Evolutionary conservation across 2,329 filamentous ascomycete species (phyloP), one percentile per base, ranked within the genome.

Genomic region (Trichophyton rubrum): DNA sequence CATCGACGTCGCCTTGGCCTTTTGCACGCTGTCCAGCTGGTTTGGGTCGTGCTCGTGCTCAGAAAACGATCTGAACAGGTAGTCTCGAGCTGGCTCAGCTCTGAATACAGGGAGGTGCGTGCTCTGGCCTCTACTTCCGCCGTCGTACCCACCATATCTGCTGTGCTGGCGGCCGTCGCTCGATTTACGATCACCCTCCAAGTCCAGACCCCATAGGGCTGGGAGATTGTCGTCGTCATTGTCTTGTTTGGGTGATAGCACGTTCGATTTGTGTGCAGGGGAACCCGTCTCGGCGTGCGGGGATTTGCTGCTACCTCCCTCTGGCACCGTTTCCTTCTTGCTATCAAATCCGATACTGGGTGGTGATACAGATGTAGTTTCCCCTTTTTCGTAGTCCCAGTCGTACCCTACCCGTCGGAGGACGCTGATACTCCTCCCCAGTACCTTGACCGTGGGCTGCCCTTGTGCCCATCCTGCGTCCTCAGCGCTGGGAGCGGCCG

Each of bases 331-430:
- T 13, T 38, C 33, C 33, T 17, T 62, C 61, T 20, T 56, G 53
- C 13, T 60, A 30, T 11, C 8, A 41, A 17, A 22, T 24, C 35
- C 58, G 13, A 58, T 41, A 40, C 59, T 38, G 24, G 15, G 27
- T 17, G 40, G 33, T 13, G 33, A 38, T 38, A 38, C 33, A 38
- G 33, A 27, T 11, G 20, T 51, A 58, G 41, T 11, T 66, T 64
- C 47, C 64, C 63, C 58, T 59, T 66, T 38, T 38, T 38, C 2
- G 8, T 38, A 75, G 45, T 74, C 74, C 78, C 81, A 84, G 62
- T 82, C 77, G 70, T 93, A 93, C 1, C 87, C 89, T 70, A 87
- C 85, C 66, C 90, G 78, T 72, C 89, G 90, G 67, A 95, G 77
- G 0, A 93, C 87, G 2, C 82, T 80, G 13, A 95, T 77, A 58